These are phyloP conservation scores for Ophiostoma himal-ulmi DNA, from an alignment of 2,329 filamentous ascomycete genomes.

Conservation along the genomic window DNA sequence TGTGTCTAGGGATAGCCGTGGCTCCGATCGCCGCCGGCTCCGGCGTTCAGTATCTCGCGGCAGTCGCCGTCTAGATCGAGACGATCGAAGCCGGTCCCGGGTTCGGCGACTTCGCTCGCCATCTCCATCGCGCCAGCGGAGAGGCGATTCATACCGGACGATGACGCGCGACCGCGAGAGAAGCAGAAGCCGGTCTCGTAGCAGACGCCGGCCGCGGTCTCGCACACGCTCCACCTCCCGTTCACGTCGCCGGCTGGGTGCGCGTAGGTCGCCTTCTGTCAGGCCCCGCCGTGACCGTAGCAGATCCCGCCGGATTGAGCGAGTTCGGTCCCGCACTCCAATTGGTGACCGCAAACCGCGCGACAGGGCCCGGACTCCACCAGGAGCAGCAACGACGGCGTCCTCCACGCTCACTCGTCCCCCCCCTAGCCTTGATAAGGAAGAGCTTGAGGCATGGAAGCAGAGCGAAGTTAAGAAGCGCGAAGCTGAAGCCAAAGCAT, in stretches of 20 bases:
- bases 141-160: constrained; percentile 17
- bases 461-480: constrained; percentile 56
- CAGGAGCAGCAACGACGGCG: not conserved
- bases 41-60: constrained; percentile 28
- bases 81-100: constrained; percentile 20
- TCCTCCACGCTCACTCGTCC: constrained; percentile 31
- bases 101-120: constrained; percentile 19
- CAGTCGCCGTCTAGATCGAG: constrained; percentile 26
- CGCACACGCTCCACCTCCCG: constrained; percentile 19
- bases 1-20: constrained; percentile 30
- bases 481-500: constrained; percentile 59
- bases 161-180: constrained; percentile 17
- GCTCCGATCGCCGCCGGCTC: constrained; percentile 24
- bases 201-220: constrained; percentile 3
- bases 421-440: constrained; percentile 40
- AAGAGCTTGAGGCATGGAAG: constrained; percentile 53
- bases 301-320: not conserved
- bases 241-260: not conserved
- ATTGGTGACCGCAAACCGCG: not conserved
- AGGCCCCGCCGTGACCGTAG: not conserved
- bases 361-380: constrained; percentile 19
- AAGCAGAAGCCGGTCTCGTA: constrained; percentile 19
- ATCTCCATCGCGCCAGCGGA: constrained; percentile 21
- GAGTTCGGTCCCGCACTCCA: not conserved
- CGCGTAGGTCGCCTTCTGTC: constrained; percentile 16